Conservation (phyloP, 495 filamentous ascomycete species). For the Tuber umbilicatum region DNA sequence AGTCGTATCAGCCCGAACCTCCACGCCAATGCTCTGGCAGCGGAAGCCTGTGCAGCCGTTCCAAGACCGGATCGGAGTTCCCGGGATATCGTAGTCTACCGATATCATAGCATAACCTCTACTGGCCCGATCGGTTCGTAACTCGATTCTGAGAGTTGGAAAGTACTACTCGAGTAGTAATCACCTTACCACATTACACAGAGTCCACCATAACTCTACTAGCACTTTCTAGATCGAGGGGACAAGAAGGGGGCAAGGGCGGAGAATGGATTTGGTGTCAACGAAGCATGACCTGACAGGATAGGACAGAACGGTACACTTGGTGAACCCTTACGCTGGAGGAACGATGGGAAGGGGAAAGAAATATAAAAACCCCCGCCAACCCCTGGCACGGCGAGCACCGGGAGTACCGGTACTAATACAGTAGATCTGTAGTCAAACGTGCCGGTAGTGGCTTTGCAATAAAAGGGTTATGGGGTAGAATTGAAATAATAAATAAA, state of each 20-base stretch:
- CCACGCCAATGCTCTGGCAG: background rate
- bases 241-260: background rate
- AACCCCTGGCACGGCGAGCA: background rate
- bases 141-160: background rate
- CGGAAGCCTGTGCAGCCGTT: background rate
- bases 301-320: background rate
- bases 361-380: background rate
- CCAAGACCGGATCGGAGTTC: background rate
- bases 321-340: background rate
- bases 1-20: constrained; percentile 3
- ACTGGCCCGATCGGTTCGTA: background rate
- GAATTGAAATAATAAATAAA: background rate
- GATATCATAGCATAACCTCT: background rate
- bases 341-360: background rate
- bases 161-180: background rate
- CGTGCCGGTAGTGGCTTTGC: background rate
- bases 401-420: background rate
- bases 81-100: background rate
- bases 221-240: background rate
- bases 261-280: background rate
- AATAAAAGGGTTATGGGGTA: background rate
- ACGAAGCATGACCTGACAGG: background rate
- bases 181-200: background rate
- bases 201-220: background rate
- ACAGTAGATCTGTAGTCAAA: too few relatives aligned